Percentiles rank a stretch among this genome's conserved stretches.
Conservation (phyloP, 2,329 filamentous ascomycete species). For the Ceratocystis smalleyi region DNA sequence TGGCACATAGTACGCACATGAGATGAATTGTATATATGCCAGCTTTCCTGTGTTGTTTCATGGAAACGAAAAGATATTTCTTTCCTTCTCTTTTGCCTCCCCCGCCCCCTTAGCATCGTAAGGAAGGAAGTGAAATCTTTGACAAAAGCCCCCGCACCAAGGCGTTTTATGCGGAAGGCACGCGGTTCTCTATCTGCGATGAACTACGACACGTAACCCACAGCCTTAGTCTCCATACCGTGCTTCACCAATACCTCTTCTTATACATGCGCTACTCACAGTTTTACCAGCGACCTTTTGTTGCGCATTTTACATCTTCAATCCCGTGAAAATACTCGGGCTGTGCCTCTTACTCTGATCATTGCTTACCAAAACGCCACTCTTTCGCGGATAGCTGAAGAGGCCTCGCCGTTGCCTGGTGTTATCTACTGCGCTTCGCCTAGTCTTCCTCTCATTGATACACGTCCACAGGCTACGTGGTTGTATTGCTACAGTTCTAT, state of each 20-base stretch:
- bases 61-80: too few species aligned
- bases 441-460: background rate
- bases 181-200: background rate
- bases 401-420: too few species aligned
- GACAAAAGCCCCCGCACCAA: background rate
- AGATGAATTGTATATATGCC: background rate
- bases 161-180: background rate
- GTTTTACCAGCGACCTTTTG: background rate
- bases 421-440: background rate
- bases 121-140: background rate
- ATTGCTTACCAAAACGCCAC: background rate
- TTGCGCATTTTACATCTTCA: background rate
- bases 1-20: too few species aligned
- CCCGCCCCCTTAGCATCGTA: background rate
- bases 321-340: background rate
- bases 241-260: background rate
- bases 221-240: background rate
- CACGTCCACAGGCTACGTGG: background rate
- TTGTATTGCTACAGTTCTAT: background rate
- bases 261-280: background rate
- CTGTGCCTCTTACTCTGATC: background rate
- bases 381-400: too few species aligned
- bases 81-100: too few species aligned
- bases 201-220: too few species aligned
- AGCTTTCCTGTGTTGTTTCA: background rate